Conservation (phyloP, 768 basidiomycete species). For the Lyophyllum shimeji region DNA sequence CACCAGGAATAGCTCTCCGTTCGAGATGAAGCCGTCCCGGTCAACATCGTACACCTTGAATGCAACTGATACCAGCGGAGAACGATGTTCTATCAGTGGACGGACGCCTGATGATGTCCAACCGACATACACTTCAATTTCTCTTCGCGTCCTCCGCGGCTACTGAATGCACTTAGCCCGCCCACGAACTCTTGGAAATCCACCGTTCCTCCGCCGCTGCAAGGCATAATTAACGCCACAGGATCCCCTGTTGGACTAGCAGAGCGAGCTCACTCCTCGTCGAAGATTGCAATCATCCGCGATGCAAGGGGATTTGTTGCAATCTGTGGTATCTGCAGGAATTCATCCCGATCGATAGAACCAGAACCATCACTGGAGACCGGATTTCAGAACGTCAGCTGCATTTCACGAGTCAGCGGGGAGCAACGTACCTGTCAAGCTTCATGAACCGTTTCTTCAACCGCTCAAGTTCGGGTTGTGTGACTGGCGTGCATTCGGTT, state of each 20-base stretch:
- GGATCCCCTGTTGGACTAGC: slow-evolving; percentile 1
- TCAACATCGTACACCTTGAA: slow-evolving; percentile 99
- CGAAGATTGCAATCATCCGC: slow-evolving; percentile 99
- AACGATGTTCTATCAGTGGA: background rate
- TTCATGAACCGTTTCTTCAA: slow-evolving; percentile 99
- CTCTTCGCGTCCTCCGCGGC: slow-evolving; percentile 94
- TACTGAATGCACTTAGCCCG: slow-evolving; percentile 96
- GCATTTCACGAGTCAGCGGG: background rate
- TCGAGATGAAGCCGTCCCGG: slow-evolving; percentile 95
- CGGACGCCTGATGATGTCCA: background rate
- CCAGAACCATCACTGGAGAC: slow-evolving; percentile 85
- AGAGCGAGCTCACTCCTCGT: slow-evolving; percentile 81
- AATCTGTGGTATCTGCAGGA: slow-evolving; percentile 98
- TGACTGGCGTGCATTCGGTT: slow-evolving; percentile 59
- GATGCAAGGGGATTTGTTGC: slow-evolving; percentile 96
- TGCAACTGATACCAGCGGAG: slow-evolving; percentile 61
- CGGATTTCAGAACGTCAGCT: background rate
- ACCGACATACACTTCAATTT: slow-evolving; percentile 78
- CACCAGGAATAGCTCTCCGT: slow-evolving; percentile 97
- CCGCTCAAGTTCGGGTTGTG: slow-evolving; percentile 88
- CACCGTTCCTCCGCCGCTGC: slow-evolving; percentile 94
- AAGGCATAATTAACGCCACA: slow-evolving; percentile 4
- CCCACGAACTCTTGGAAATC: slow-evolving; percentile 99
- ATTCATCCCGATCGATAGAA: slow-evolving; percentile 98
- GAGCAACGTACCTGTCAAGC: slow-evolving; percentile 74